These are phyloP conservation scores for Hordeum pubiflorum DNA, from an alignment of 202 grass and related monocot species.

Conservation along the genomic window DNA sequence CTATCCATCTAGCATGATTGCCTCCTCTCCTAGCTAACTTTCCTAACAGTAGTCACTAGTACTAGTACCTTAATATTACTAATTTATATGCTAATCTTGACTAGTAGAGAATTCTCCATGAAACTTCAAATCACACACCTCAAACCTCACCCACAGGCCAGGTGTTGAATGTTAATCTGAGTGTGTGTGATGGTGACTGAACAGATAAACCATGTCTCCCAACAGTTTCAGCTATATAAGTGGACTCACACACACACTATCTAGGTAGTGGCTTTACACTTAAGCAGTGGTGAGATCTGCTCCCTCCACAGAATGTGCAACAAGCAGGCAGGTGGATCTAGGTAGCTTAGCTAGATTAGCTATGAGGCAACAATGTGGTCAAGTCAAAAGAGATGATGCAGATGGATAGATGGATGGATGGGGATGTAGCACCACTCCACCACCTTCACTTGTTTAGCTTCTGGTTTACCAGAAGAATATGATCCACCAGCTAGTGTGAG, in stretches of 20 bases:
- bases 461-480: not conserved
- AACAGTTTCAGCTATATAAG: not conserved
- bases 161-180: not conserved
- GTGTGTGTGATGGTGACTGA: not conserved
- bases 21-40: not conserved
- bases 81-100: not conserved
- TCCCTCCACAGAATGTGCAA: not conserved
- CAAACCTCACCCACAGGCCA: not conserved
- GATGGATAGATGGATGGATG: not conserved
- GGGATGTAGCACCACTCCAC: not conserved
- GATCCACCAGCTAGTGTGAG: constrained; percentile 3
- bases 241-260: not conserved
- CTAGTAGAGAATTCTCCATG: not conserved
- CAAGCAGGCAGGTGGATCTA: not conserved
- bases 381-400: not conserved
- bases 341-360: not conserved
- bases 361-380: not conserved
- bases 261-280: not conserved
- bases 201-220: not conserved
- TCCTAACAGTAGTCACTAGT: not conserved
- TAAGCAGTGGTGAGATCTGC: not conserved
- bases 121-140: not conserved
- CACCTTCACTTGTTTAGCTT: not conserved
- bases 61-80: not conserved
- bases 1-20: not conserved